Evolutionary conservation across 352 stramenopile species (phyloP).

Genomic region (Thalassiosira hispida): DNA sequence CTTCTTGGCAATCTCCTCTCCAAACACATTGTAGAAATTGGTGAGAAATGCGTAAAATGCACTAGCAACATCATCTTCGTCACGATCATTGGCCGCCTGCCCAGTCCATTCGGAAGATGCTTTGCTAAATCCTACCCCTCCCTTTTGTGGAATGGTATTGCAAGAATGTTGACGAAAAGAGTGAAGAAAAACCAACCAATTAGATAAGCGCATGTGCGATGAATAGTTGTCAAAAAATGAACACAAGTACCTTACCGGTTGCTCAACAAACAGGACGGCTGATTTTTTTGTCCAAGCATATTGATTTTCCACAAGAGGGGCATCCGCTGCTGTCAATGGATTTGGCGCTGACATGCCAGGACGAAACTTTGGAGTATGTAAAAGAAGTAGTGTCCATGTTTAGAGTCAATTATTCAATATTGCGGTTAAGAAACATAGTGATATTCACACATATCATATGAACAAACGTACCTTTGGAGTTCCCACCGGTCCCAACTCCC

Average conservation of each 20-base stretch:
- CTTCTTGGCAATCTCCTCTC: constrained; percentile 83
- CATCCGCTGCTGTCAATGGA: constrained; percentile 39
- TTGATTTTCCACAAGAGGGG: constrained; percentile 60
- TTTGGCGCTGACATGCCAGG: constrained; percentile 59
- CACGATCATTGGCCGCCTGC: constrained; percentile 42
- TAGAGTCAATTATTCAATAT: too few species aligned
- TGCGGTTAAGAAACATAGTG: too few species aligned
- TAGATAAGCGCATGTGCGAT: too few species aligned
- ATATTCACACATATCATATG: too few species aligned
- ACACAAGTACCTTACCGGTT: too few species aligned
- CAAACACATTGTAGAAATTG: constrained; percentile 89
- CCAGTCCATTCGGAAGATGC: constrained; percentile 51
- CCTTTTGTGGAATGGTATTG: too few species aligned
- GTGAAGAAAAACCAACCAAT: too few species aligned
- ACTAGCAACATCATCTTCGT: constrained; percentile 61
- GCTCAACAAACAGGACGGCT: constrained; percentile 65
- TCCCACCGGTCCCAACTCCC: constrained; percentile 44
- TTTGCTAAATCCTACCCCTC: constrained; percentile 66
- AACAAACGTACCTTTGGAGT: too few species aligned
- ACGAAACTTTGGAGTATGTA: too few species aligned
- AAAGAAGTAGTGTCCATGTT: too few species aligned
- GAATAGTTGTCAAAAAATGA: too few species aligned
- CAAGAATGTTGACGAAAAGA: too few species aligned
- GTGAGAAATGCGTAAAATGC: constrained; percentile 77
- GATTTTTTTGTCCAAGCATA: constrained; percentile 74